A percentile compares a stretch with the other conserved stretches of the same genome.
phyloP scores from a whole-genome alignment of 78 protist species.

The Anaeramoeba flamelloides region DNA sequence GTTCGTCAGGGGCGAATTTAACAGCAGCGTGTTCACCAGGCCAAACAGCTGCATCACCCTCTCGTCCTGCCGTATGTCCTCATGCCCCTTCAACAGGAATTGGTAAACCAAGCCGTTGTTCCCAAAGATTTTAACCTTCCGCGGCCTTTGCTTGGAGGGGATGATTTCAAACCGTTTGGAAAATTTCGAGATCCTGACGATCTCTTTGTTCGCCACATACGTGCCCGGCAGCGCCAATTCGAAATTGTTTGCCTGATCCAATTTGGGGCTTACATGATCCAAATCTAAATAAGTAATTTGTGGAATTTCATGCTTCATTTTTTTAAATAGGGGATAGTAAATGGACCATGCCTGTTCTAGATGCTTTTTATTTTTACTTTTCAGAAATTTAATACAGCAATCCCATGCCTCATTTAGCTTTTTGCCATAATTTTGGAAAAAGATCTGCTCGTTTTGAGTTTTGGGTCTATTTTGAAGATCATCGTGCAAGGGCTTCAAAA shows the following conservation, averaged over 20 bases:
- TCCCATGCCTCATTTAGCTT: not conserved
- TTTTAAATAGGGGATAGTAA: not conserved
- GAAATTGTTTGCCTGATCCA: constrained; percentile 43
- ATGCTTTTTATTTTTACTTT: not conserved
- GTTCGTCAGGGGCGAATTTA: not conserved
- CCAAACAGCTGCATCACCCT: not conserved
- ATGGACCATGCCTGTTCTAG: not conserved
- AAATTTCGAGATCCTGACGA: not conserved
- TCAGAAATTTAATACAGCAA: not conserved
- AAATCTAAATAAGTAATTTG: constrained; percentile 47
- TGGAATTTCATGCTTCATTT: not conserved
- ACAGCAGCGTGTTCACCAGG: not conserved
- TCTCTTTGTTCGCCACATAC: constrained; percentile 13
- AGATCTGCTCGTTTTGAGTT: not conserved
- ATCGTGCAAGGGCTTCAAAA: not conserved
- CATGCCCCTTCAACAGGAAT: not conserved
- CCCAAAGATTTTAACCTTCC: not conserved
- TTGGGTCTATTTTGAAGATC: not conserved
- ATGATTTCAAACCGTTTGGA: not conserved
- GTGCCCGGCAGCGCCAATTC: constrained; percentile 92
- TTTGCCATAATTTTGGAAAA: not conserved
- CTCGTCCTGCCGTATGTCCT: not conserved
- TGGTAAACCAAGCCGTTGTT: not conserved
- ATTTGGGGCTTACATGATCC: constrained; percentile 64
- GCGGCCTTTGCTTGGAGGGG: not conserved